Base-by-base conservation (phyloP, 1,139 yeast species). In the Yamadazyma membranifaciens region DNA sequence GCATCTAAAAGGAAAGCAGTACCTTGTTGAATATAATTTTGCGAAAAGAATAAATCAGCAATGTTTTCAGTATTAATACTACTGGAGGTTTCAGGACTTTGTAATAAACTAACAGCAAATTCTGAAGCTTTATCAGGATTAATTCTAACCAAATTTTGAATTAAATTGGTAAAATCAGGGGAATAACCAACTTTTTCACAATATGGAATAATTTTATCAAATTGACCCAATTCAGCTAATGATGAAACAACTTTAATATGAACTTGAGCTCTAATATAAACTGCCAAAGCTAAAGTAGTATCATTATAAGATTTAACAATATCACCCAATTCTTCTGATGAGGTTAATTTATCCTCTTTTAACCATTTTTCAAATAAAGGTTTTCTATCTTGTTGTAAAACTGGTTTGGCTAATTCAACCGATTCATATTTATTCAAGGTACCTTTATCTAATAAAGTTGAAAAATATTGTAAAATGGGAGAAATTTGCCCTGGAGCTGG, bases 91-190 rank as follows among this genome's bases (percentile, higher is more conserved):
- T 79, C 81, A 24, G 79, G 78, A 39, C 79, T 71, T 51, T 81
- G 75, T 50, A 88, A 79, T 46, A 94, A 75, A 49, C 89, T 86
- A 34, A 91, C 83, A 11, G 98, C 98, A 69, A 94, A 92, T 64
- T 92, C 98, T 41, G 96, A 87, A 24, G 97, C 98, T 64, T 88
- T 88, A 57, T 94, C 99, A n/a, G 98, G 97, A 59, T 87, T 89
- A 35, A 87, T 82, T 63, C 97, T 81, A 38, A 92, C 83, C 58
- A 94, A 80, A 65, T 88, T 87, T 62, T 95, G 97, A 55, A 94
- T 80, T 67, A 94, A 76, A 48, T 87, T 86, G 38, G 95, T 80
- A 65, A 82, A 94, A 65, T 94, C 95, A 44, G 99, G 98, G 52
- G 80, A 79, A 67, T 84, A 92, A 47, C 82, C 82, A 45, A 85